Evolutionary conservation across 2,329 filamentous ascomycete genomes (phyloP).

Genomic region (Epichloe glyceriae): DNA sequence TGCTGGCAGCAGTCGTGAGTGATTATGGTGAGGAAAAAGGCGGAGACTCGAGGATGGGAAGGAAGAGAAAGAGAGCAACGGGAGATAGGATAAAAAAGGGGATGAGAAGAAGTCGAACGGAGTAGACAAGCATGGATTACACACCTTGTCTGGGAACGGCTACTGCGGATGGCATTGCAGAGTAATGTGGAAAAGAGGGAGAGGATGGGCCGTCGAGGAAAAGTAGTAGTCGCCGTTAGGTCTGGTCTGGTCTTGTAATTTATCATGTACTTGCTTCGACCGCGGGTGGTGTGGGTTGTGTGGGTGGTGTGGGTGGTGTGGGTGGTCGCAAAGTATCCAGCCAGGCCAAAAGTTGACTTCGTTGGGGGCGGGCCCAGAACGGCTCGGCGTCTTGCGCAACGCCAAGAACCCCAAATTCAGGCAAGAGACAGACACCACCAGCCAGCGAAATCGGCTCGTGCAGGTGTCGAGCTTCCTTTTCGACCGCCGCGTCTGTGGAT

Average conservation of each 20-base stretch:
- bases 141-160: constrained; percentile 12
- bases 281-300: neutral
- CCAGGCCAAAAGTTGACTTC: no score
- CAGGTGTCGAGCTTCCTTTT: neutral
- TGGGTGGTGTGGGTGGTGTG: neutral
- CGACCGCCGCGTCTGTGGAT: neutral
- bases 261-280: neutral
- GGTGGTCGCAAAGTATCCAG: neutral
- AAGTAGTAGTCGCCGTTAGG: neutral
- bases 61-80: neutral
- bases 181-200: constrained; percentile 4
- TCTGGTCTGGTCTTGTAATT: no score
- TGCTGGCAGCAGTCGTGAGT: constrained; percentile 1
- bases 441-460: constrained; percentile 13
- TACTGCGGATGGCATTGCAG: constrained; percentile 13
- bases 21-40: neutral
- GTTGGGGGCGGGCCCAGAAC: no score
- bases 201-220: neutral
- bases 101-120: neutral
- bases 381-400: no score
- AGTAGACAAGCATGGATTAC: constrained; percentile 2
- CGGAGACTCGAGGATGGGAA: neutral
- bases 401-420: no score
- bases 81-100: neutral
- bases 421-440: neutral